Evolutionary conservation across 108 stramenopile genomes (phyloP).

Genomic region (Fistulifera solaris): DNA sequence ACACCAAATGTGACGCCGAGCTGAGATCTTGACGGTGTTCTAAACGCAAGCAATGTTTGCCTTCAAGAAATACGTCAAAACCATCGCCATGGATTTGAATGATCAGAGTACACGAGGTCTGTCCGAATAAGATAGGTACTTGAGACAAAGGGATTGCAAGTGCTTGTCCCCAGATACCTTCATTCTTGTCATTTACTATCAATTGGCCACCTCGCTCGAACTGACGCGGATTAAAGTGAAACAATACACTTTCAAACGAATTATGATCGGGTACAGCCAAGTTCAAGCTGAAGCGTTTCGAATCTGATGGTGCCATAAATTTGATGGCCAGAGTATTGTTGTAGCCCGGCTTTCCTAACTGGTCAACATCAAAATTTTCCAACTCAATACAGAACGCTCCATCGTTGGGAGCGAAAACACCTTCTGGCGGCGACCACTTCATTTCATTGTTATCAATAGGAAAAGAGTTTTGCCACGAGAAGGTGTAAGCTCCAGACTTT

Average conservation of each 20-base stretch:
- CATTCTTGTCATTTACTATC: slow-evolving; percentile 73
- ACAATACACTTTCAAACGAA: slow-evolving; percentile 43
- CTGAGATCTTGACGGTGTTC: slow-evolving; percentile 59
- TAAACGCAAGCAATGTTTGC: slow-evolving; percentile 61
- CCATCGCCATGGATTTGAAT: slow-evolving; percentile 78
- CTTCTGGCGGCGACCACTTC: slow-evolving; percentile 54
- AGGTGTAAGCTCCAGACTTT: slow-evolving; percentile 23
- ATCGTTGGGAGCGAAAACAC: slow-evolving; percentile 37
- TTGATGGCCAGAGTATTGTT: slow-evolving; percentile 85
- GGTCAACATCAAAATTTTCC: slow-evolving; percentile 47
- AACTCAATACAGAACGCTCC: slow-evolving; percentile 55
- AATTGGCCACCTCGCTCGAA: slow-evolving; percentile 63
- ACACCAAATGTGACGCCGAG: slow-evolving; percentile 26
- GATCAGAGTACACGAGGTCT: slow-evolving; percentile 48
- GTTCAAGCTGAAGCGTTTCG: slow-evolving; percentile 72
- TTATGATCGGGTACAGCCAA: slow-evolving; percentile 57
- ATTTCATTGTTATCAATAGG: slow-evolving; percentile 9
- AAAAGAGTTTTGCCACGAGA: neutral
- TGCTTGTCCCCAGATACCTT: slow-evolving; percentile 70
- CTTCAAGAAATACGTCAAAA: slow-evolving; percentile 74
- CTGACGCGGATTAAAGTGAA: slow-evolving; percentile 82
- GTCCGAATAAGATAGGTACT: slow-evolving; percentile 72
- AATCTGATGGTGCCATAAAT: slow-evolving; percentile 64
- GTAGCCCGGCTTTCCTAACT: slow-evolving; percentile 23
- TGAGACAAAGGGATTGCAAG: slow-evolving; percentile 61